phyloP scores from a whole-genome alignment of 495 filamentous ascomycete species.

The Xylaria castorea region DNA sequence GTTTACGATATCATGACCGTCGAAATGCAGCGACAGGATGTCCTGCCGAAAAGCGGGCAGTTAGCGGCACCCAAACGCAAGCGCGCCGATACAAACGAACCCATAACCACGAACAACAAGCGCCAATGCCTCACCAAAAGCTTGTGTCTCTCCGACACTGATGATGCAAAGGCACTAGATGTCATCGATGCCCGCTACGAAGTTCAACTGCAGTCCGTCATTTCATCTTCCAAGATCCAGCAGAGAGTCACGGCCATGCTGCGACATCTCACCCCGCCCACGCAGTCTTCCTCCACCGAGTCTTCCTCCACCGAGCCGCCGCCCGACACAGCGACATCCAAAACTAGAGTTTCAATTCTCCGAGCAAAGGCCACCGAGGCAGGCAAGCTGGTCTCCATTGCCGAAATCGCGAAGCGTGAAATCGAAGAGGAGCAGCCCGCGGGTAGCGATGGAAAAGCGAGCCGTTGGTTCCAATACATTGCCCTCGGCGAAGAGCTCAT shows the following conservation, averaged over 20 bases:
- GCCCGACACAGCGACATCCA: conserved; percentile 39
- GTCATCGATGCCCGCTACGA: conserved; percentile 44
- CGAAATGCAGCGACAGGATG: conserved; percentile 28
- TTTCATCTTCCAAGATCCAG: conserved; percentile 62
- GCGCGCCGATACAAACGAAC: conserved; percentile 31
- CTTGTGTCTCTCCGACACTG: conserved; percentile 32
- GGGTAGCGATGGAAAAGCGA: background rate
- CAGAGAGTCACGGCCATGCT: conserved; percentile 58
- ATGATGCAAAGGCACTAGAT: conserved; percentile 33
- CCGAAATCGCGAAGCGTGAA: conserved; percentile 68
- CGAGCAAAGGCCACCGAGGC: conserved; percentile 59
- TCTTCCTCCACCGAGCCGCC: conserved; percentile 32
- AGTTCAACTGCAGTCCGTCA: conserved; percentile 53
- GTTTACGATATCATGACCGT: conserved; percentile 10
- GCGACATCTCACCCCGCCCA: conserved; percentile 43
- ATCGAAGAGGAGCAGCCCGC: conserved; percentile 49
- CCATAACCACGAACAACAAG: conserved; percentile 29
- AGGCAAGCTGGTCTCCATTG: conserved; percentile 67
- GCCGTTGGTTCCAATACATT: conserved; percentile 69
- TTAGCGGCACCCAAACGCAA: conserved; percentile 34
- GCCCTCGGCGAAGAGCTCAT: conserved; percentile 42
- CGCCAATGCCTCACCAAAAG: conserved; percentile 31
- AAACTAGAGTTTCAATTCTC: conserved; percentile 43
- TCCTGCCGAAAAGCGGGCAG: conserved; percentile 14
- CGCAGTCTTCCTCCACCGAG: conserved; percentile 22